phyloP scores from a whole-genome alignment of 306 rosid species.

The Lupinus albus region DNA sequence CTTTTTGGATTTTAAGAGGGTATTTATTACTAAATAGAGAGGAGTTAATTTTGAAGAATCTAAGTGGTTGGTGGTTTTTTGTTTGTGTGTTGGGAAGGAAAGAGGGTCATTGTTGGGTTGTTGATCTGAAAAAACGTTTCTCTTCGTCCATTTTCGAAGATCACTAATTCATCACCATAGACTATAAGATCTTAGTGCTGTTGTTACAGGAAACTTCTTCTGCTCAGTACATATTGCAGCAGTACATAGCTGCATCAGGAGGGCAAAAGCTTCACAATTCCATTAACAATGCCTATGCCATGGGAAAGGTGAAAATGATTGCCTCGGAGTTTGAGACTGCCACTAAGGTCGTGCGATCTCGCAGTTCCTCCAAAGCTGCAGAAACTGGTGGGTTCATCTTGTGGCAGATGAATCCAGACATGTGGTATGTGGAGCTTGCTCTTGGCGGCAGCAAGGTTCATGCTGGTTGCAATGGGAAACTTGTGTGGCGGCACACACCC shows the following conservation, averaged over 20 bases:
- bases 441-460: conserved; percentile 98
- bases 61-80: not conserved
- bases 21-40: too few species aligned
- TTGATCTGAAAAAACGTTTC: not conserved
- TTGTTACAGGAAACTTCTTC: conserved; percentile 86
- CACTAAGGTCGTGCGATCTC: conserved; percentile 66
- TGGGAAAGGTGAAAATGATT: conserved; percentile 96
- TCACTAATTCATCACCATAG: not conserved
- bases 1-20: not conserved
- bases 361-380: conserved; percentile 78
- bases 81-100: not conserved
- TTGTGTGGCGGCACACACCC: conserved; percentile 99
- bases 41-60: not conserved
- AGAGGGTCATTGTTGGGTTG: not conserved
- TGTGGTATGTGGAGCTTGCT: conserved; percentile 99
- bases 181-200: conserved; percentile 20
- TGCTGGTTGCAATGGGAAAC: conserved; percentile 95
- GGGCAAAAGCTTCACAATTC: conserved; percentile 91
- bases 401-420: conserved; percentile 99
- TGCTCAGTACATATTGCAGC: conserved; percentile 97
- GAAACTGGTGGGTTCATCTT: conserved; percentile 93
- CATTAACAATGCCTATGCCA: conserved; percentile 84
- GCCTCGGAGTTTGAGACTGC: conserved; percentile 97
- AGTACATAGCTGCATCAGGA: conserved; percentile 92
- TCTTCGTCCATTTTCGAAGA: not conserved